Conservation (phyloP, 2,329 filamentous ascomycete species). For the Fusarium musae region DNA sequence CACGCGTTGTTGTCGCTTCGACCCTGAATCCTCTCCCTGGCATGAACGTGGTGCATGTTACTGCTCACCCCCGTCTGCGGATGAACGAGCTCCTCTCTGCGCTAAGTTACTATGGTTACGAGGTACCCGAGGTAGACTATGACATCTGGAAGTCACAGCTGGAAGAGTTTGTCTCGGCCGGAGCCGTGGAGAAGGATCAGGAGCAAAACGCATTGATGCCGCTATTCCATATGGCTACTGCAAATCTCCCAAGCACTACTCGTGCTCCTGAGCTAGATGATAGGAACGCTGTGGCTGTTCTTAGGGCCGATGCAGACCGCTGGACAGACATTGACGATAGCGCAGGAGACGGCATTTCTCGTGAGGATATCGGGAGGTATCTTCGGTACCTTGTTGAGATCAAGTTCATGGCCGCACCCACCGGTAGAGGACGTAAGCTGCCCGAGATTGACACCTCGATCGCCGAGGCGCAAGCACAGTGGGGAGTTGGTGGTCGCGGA, state of each 20-base stretch:
- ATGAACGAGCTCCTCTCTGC: not conserved
- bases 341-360: not conserved
- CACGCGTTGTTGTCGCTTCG: not conserved
- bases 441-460: not conserved
- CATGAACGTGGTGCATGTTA: not conserved
- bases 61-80: constrained; percentile 3
- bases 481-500: not conserved
- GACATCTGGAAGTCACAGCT: constrained; percentile 2
- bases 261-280: constrained; percentile 1
- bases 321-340: constrained; percentile 5
- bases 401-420: not conserved
- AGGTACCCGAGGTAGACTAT: not conserved
- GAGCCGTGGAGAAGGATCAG: not conserved
- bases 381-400: not conserved
- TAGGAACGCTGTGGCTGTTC: not conserved
- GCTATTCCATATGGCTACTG: not conserved
- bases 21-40: not conserved
- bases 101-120: not conserved
- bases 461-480: not conserved
- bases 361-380: not conserved
- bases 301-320: not conserved
- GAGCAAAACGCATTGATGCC: constrained; percentile 1
- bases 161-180: not conserved
- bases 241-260: not conserved
- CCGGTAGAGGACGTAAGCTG: not conserved